A percentile compares a stretch with the other conserved stretches of the same genome.
phyloP scores from a whole-genome alignment of 2,329 filamentous ascomycete genomes.

The Daldinia eschscholtzii region DNA sequence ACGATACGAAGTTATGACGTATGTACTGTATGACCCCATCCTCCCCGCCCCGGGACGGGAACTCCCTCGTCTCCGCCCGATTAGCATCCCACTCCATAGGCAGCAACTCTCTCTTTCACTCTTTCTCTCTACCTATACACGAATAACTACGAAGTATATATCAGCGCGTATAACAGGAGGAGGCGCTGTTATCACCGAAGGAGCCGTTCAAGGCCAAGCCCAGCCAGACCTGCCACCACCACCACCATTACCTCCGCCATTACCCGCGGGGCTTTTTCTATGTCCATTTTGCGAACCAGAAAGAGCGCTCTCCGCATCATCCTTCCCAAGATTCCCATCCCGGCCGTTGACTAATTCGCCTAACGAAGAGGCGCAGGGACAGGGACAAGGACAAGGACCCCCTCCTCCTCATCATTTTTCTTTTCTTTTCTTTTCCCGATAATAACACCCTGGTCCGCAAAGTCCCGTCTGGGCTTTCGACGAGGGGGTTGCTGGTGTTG shows the following conservation, averaged over 20 bases:
- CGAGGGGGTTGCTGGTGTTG: neutral
- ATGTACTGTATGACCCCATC: neutral
- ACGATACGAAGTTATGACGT: slow-evolving; percentile 7
- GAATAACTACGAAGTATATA: neutral
- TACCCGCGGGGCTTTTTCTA: slow-evolving; percentile 2
- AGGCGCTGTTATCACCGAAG: slow-evolving; percentile 39
- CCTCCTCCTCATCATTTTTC: neutral
- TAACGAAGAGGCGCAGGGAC: slow-evolving; percentile 31
- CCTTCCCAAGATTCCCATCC: slow-evolving; percentile 3
- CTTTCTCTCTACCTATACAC: neutral
- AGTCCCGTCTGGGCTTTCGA: neutral
- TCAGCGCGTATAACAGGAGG: slow-evolving; percentile 28
- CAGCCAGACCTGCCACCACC: neutral
- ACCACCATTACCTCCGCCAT: neutral
- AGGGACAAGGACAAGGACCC: slow-evolving; percentile 1
- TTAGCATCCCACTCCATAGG: neutral
- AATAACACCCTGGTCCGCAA: slow-evolving; percentile 7
- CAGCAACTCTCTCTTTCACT: neutral
- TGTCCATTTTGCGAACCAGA: neutral
- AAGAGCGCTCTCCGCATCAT: slow-evolving; percentile 4
- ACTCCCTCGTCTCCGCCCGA: slow-evolving; percentile 23
- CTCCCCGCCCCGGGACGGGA: slow-evolving; percentile 25
- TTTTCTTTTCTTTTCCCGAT: slow-evolving; percentile 17
- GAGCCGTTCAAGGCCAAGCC: slow-evolving; percentile 20
- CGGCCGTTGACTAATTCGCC: slow-evolving; percentile 10